These are phyloP conservation scores for Raphanus sativus DNA, from an alignment of 345 rosid species.

Conservation along the genomic window DNA sequence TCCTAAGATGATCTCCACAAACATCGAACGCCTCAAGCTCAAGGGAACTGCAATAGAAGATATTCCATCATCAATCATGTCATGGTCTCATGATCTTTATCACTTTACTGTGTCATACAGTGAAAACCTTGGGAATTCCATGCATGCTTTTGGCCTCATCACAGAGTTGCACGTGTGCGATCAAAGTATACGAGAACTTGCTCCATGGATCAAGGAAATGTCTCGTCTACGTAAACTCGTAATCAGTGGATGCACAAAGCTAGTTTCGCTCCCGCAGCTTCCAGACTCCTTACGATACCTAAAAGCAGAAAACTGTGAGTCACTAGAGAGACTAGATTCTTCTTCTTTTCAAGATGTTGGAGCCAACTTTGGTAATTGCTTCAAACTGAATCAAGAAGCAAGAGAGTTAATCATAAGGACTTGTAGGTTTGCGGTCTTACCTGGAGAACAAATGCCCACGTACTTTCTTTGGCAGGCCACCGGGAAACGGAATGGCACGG, in stretches of 20 bases:
- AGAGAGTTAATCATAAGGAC: not conserved
- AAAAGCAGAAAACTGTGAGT: not conserved
- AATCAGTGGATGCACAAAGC: not conserved
- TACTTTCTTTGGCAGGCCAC: not conserved
- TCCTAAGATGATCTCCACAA: slow-evolving; percentile 6
- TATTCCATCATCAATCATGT: not conserved
- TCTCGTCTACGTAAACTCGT: not conserved
- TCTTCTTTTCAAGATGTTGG: not conserved
- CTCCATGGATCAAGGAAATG: not conserved
- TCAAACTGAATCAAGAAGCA: not conserved
- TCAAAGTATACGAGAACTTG: not conserved
- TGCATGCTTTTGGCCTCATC: not conserved
- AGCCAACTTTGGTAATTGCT: not conserved
- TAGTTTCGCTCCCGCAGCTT: not conserved
- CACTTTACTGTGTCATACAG: not conserved
- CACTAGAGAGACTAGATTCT: not conserved
- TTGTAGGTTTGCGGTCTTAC: not conserved
- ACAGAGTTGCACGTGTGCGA: not conserved
- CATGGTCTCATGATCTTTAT: not conserved
- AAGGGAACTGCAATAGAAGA: not conserved
- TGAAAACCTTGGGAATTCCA: not conserved
- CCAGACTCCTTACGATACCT: not conserved
- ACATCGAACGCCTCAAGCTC: not conserved
- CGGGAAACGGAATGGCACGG: not conserved
- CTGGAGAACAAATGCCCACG: not conserved